Evolutionary conservation across 2,329 filamentous ascomycete genomes (phyloP).

Genomic region (Xylaria sp.): DNA sequence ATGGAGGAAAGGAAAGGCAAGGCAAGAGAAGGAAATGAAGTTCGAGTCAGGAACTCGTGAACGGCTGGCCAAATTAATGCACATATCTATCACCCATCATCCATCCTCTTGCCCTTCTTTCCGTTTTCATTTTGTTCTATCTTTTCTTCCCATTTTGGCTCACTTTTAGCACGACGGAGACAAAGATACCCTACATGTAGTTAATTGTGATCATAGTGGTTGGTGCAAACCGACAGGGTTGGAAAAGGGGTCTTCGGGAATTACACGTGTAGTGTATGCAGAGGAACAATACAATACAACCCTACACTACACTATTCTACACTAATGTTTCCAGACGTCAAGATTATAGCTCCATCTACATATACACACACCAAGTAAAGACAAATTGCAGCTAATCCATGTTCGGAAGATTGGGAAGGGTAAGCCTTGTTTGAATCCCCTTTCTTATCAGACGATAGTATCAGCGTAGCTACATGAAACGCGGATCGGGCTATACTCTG

Average conservation of each 20-base stretch:
- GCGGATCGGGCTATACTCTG: slow-evolving; percentile 18
- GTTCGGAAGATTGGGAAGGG: neutral
- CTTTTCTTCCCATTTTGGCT: neutral
- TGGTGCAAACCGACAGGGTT: slow-evolving; percentile 4
- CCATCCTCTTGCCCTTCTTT: slow-evolving; percentile 8
- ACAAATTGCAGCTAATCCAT: neutral
- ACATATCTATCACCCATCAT: neutral
- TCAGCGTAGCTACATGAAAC: slow-evolving; percentile 35
- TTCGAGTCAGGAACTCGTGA: slow-evolving; percentile 34
- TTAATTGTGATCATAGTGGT: slow-evolving; percentile 4
- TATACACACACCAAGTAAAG: neutral
- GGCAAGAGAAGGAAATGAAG: neutral
- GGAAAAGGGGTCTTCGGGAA: neutral
- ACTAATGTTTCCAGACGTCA: neutral
- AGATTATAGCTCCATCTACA: neutral
- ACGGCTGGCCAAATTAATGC: slow-evolving; percentile 14
- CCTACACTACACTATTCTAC: slow-evolving; percentile 1
- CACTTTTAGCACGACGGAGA: neutral
- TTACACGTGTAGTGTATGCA: no score
- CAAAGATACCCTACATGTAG: slow-evolving; percentile 21
- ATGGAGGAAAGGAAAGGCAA: no score
- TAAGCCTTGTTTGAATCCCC: slow-evolving; percentile 1
- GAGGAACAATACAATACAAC: neutral
- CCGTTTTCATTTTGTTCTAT: neutral
- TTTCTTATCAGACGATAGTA: slow-evolving; percentile 21